Conservation (phyloP, 2,329 filamentous ascomycete species). For the Stachybotrys elegans region DNA sequence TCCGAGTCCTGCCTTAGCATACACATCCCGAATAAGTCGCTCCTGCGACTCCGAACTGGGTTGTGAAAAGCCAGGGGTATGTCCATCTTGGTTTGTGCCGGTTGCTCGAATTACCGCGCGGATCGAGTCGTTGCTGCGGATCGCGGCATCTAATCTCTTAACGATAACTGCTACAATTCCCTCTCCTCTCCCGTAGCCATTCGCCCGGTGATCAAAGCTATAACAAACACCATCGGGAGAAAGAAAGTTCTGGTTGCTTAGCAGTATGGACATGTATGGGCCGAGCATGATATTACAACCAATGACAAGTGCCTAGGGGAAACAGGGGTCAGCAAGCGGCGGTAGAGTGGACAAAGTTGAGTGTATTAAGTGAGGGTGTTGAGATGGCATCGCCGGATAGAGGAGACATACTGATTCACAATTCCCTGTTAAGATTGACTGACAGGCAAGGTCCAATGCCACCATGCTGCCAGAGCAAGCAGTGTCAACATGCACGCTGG, state of each 20-base stretch:
- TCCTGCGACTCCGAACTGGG: constrained; percentile 11
- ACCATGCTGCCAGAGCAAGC: constrained; percentile 27
- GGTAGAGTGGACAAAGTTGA: background rate
- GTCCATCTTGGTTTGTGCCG: constrained; percentile 31
- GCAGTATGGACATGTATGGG: constrained; percentile 7
- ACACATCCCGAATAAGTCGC: constrained; percentile 21
- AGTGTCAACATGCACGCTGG: constrained; percentile 26
- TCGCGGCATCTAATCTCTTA: constrained; percentile 42
- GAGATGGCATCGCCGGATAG: background rate
- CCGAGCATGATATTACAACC: constrained; percentile 16
- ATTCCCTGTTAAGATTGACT: constrained; percentile 12
- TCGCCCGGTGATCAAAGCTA: constrained; percentile 25
- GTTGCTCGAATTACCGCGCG: constrained; percentile 26
- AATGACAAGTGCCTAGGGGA: constrained; percentile 15
- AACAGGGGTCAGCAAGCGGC: background rate
- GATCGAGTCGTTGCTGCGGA: constrained; percentile 33
- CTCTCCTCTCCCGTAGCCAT: constrained; percentile 26
- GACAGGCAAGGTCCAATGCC: constrained; percentile 21
- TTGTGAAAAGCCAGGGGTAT: constrained; percentile 33
- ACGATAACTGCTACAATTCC: constrained; percentile 34
- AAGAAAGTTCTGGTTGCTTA: constrained; percentile 9
- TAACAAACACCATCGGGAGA: constrained; percentile 21
- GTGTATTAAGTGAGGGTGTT: background rate
- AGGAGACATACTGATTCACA: background rate
- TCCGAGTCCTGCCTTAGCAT: constrained; percentile 18